Conservation (phyloP, 2,329 filamentous ascomycete species). For the Bretziella fagacearum region DNA sequence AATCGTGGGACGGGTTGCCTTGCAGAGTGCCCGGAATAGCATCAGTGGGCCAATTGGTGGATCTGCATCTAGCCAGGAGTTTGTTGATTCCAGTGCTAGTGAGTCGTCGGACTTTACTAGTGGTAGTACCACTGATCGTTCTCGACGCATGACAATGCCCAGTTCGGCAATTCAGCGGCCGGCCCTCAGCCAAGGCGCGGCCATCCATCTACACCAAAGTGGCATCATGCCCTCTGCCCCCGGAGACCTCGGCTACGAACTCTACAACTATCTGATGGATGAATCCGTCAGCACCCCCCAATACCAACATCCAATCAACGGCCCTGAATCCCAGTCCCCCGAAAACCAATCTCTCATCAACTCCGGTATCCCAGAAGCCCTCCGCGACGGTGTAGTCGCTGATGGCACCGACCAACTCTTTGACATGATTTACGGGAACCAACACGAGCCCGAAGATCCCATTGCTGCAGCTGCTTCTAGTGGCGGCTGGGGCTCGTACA, state of each 20-base stretch:
- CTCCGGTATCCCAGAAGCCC: too few relatives aligned
- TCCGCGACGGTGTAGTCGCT: too few relatives aligned
- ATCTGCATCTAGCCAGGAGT: neutral
- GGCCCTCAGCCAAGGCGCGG: neutral
- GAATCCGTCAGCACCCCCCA: neutral
- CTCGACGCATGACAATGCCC: neutral
- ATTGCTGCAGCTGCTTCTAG: too few relatives aligned
- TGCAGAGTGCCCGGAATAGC: neutral
- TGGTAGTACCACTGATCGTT: neutral
- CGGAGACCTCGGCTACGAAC: slow-evolving; percentile 1
- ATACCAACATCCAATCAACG: too few relatives aligned
- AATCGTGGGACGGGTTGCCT: neutral
- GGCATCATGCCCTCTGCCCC: slow-evolving; percentile 3
- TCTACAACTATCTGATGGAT: neutral
- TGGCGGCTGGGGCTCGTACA: neutral
- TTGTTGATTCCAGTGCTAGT: neutral
- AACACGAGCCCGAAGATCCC: neutral
- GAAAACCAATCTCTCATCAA: neutral
- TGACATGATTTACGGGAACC: slow-evolving; percentile 11
- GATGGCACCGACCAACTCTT: slow-evolving; percentile 4
- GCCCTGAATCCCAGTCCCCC: neutral
- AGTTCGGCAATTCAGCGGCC: neutral
- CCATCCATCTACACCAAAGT: neutral
- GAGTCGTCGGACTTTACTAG: neutral
- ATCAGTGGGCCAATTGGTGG: neutral